A percentile compares a stretch with the other conserved stretches of the same genome.
phyloP scores from a whole-genome alignment of 345 rosid genomes.

The Luvunga scandens region DNA sequence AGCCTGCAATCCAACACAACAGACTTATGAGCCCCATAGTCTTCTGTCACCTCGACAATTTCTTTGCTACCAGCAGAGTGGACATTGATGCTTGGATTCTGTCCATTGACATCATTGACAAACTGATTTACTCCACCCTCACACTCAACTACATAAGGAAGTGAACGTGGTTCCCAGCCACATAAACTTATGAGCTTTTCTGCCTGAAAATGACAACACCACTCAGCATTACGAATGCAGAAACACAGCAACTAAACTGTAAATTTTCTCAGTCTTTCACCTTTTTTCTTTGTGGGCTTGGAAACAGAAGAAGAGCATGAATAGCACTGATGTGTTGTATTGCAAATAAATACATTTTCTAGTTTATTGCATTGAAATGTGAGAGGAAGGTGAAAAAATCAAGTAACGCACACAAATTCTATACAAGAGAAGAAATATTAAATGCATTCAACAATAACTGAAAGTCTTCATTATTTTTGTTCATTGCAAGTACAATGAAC shows the following conservation, averaged over 20 bases:
- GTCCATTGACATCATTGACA: conserved; percentile 31
- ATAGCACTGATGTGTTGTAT: background rate
- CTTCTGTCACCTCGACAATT: conserved; percentile 31
- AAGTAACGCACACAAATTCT: background rate
- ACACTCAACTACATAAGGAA: conserved; percentile 79
- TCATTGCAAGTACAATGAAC: background rate
- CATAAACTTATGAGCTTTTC: conserved; percentile 70
- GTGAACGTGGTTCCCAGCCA: conserved; percentile 90
- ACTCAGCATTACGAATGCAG: conserved; percentile 12
- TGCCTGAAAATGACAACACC: conserved; percentile 55
- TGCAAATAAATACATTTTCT: background rate
- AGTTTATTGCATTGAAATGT: background rate
- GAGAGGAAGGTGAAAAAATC: background rate
- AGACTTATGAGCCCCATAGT: conserved; percentile 35
- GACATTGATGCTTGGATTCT: conserved; percentile 32
- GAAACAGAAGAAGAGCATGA: background rate
- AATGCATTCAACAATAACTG: background rate
- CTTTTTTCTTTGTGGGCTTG: background rate
- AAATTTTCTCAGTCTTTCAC: background rate
- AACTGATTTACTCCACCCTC: conserved; percentile 38
- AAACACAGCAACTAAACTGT: background rate
- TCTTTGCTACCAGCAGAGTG: conserved; percentile 25
- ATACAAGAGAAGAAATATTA: background rate
- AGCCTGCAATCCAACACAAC: conserved; percentile 86
- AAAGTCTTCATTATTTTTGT: background rate